Evolutionary conservation across 139 green algal species (phyloP).

Genomic region (Closterium sp.): DNA sequence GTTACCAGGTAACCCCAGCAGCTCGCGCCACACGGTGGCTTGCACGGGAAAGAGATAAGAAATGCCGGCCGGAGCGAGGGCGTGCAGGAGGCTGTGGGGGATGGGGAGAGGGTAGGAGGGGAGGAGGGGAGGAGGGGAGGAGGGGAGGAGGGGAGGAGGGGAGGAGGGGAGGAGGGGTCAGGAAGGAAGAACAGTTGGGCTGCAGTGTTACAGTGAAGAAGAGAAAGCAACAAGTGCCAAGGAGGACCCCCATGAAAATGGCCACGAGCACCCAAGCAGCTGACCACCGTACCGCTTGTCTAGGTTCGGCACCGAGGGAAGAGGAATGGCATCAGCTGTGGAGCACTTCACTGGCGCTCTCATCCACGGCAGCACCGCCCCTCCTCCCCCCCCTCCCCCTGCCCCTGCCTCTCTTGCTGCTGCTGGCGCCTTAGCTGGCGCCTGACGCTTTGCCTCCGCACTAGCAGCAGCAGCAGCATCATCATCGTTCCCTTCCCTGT

Average conservation of each 20-base stretch:
- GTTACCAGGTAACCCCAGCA: slow-evolving; percentile 6
- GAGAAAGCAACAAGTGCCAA: background rate
- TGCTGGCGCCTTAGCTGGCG: background rate
- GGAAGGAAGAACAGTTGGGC: background rate
- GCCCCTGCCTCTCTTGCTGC: slow-evolving; percentile 12
- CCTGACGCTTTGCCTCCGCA: background rate
- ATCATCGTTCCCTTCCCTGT: slow-evolving; percentile 5
- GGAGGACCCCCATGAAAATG: background rate
- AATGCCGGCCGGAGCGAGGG: slow-evolving; percentile 27
- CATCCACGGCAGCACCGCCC: slow-evolving; percentile 45
- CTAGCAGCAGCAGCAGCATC: background rate
- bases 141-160: slow-evolving; percentile 32
- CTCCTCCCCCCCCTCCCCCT: background rate
- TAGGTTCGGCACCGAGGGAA: slow-evolving; percentile 16
- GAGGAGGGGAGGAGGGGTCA: background rate
- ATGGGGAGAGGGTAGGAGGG: background rate
- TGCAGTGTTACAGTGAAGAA: background rate
- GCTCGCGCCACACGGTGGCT: slow-evolving; percentile 34
- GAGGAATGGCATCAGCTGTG: background rate
- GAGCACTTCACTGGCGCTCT: slow-evolving; percentile 37
- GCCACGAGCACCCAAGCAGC: background rate
- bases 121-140: background rate
- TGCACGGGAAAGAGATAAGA: slow-evolving; percentile 49
- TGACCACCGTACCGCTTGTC: slow-evolving; percentile 19
- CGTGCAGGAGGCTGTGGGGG: slow-evolving; percentile 16